These are phyloP conservation scores for Phytophthora pluvialis DNA, from an alignment of 352 stramenopile genomes.

Conservation along the genomic window DNA sequence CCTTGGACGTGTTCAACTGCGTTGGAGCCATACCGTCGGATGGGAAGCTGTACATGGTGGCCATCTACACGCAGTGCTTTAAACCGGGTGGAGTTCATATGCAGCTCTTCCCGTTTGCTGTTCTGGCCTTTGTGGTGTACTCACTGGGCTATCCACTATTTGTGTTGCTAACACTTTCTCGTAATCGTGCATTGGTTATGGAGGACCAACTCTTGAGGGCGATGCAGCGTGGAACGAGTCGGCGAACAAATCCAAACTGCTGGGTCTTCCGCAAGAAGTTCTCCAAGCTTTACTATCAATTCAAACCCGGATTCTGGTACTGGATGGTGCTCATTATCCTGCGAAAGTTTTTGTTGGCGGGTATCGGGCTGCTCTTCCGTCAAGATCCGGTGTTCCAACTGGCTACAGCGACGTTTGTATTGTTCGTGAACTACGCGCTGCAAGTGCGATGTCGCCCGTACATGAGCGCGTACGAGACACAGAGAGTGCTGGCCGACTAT, in stretches of 20 bases:
- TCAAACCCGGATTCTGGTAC: conserved; percentile 82
- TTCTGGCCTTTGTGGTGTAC: conserved; percentile 72
- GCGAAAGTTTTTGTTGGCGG: conserved; percentile 75
- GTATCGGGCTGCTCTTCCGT: conserved; percentile 74
- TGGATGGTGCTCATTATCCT: conserved; percentile 86
- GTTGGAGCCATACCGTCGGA: conserved; percentile 65
- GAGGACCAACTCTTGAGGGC: conserved; percentile 70
- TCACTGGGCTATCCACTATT: conserved; percentile 78
- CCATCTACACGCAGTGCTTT: conserved; percentile 72
- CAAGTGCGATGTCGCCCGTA: conserved; percentile 79
- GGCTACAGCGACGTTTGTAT: conserved; percentile 74
- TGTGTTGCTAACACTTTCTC: conserved; percentile 66
- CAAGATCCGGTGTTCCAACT: conserved; percentile 78
- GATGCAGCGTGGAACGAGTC: conserved; percentile 59
- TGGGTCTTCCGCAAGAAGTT: conserved; percentile 80
- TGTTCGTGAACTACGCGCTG: conserved; percentile 80
- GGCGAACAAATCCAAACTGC: conserved; percentile 75
- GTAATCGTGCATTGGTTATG: conserved; percentile 63
- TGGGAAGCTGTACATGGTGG: conserved; percentile 75
- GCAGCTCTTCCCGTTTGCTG: conserved; percentile 65
- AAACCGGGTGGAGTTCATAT: conserved; percentile 64
- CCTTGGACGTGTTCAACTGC: conserved; percentile 84
- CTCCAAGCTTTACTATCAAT: conserved; percentile 88
- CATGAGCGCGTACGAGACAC: conserved; percentile 72
- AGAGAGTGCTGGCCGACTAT: conserved; percentile 68